Conservation (phyloP, 225 moss, liverwort and hornwort genomes). For the Marchantia polymorpha region DNA sequence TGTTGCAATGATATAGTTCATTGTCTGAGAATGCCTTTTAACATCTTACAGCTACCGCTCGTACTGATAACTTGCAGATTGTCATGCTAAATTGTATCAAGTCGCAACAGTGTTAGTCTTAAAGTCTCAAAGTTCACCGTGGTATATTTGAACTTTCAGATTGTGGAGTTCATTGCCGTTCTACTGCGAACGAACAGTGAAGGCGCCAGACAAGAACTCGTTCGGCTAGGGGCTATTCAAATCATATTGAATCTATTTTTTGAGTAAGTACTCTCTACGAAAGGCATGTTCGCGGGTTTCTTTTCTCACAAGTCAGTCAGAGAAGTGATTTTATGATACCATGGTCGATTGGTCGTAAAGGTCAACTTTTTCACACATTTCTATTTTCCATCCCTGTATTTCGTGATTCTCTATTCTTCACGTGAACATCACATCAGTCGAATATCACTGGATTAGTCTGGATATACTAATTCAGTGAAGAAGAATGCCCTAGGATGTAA, state of each 20-base stretch:
- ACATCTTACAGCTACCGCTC: no score
- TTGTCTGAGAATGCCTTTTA: no score
- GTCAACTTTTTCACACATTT: no score
- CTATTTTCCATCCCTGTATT: no score
- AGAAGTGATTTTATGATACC: background rate
- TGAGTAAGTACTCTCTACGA: constrained; percentile 45
- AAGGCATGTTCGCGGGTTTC: background rate
- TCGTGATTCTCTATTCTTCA: no score
- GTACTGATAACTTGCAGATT: no score
- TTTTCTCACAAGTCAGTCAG: background rate
- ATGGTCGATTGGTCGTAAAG: background rate
- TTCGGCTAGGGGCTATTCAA: constrained; percentile 83
- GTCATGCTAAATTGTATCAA: background rate
- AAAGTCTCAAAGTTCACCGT: background rate
- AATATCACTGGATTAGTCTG: no score
- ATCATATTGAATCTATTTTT: constrained; percentile 84
- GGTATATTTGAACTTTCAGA: constrained; percentile 43
- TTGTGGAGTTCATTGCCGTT: constrained; percentile 98
- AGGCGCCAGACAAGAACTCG: constrained; percentile 81
- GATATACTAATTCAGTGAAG: no score
- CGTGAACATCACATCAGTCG: no score
- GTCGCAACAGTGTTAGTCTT: background rate
- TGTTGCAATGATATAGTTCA: no score
- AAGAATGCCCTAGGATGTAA: no score
- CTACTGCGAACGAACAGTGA: constrained; percentile 95